phyloP scores from a whole-genome alignment of 73 alveolate species.

The Urostyla sp. region DNA sequence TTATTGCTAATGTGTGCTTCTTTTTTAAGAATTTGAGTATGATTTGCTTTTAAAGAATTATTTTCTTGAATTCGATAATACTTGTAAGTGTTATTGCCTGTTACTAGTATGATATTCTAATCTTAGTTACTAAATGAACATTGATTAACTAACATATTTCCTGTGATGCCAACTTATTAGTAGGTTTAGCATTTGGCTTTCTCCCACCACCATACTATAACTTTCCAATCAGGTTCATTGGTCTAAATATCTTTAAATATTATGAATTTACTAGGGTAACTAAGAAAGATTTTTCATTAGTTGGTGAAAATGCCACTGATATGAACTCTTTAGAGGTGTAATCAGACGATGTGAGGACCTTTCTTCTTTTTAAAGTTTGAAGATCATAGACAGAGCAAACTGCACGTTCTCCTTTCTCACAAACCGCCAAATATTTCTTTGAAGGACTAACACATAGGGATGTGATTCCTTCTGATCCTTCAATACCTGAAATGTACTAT shows the following conservation, averaged over 20 bases:
- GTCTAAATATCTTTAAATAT: conserved; percentile 19
- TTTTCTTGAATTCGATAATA: conserved; percentile 75
- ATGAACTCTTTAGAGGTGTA: conserved; percentile 82
- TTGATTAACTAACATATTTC: conserved; percentile 64
- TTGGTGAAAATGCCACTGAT: conserved; percentile 84
- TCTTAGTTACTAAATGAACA: conserved; percentile 78
- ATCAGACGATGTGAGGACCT: conserved; percentile 77
- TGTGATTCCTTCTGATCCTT: conserved; percentile 87
- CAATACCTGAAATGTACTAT: conserved; percentile 73
- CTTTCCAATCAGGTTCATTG: conserved; percentile 88
- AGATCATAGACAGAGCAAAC: conserved; percentile 77
- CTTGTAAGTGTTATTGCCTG: conserved; percentile 80
- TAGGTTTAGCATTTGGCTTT: conserved; percentile 64
- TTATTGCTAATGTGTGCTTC: conserved; percentile 76
- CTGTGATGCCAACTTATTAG: conserved; percentile 61
- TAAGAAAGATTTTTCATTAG: conserved; percentile 75
- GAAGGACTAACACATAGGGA: conserved; percentile 77
- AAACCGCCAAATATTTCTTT: conserved; percentile 77
- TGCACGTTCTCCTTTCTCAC: conserved; percentile 84
- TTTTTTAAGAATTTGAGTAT: conserved; percentile 71
- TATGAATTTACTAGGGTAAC: conserved; percentile 72
- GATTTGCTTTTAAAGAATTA: conserved; percentile 64
- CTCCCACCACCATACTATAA: conserved; percentile 90
- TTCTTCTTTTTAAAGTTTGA: conserved; percentile 71
- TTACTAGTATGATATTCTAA: conserved; percentile 68